Evolutionary conservation across 75 land plant genomes (phyloP), one percentile per base, ranked within the genome.

Genomic region (Sequoiadendron giganteum): DNA sequence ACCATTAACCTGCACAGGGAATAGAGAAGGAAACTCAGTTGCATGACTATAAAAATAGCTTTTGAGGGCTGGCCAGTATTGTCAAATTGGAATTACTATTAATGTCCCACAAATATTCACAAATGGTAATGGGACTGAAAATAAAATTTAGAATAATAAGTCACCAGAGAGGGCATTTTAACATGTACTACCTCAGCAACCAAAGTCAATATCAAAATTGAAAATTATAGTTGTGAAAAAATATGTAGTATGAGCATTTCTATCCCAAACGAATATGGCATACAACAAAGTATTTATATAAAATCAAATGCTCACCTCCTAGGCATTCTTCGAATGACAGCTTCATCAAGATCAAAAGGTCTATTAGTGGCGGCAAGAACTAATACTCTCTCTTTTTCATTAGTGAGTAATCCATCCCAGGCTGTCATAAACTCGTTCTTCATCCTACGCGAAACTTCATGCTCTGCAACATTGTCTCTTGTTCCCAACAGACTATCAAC

Each of bases 281-380:
- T 14, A 52, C 55, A 14, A 52, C 14, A n/a, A 87, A 30, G 9
- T 9, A 30, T 28, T 10, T 30, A 25, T 28, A 25, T 30, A 25
- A 25, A 65, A 65, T 5, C 28, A 21, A 65, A 65, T 65, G 70
- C 25, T 10, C 68, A 88, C 89, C 89, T 85, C 52, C 90, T 28
- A 13, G 90, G 90, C 77, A 89, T 81, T 43, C 90, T 86, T n/a
- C 90, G 89, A 86, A 89, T 80, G 77, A 89, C 90, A 47, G 90
- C 90, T 38, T 87, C 90, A 89, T 89, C 90, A 19, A 90, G 89
- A 82, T 90, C 90, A 81, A 90, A 90, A 38, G 90, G 90, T 19
- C 90, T 38, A 47, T 90, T 90, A 38, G 90, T 90, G 38, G 90
- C 90, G 6, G 90, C 90, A n/a, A 90, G 84, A 14, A 90, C 90